phyloP scores from a whole-genome alignment of 768 basidiomycete species.

The Exidia glandulosa region DNA sequence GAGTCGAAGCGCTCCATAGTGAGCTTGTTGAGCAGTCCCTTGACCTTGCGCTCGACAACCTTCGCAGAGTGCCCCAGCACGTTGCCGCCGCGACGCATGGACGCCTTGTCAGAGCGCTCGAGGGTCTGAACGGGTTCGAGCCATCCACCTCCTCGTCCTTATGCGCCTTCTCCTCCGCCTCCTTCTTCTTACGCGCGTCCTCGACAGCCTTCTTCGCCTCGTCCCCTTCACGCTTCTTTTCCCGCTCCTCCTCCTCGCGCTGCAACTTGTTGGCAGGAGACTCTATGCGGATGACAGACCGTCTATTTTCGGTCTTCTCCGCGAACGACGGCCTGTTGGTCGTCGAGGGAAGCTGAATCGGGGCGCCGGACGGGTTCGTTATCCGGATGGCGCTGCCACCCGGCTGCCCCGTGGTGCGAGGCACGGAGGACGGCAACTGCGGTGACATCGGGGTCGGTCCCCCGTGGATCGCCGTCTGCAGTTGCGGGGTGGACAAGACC shows the following conservation, averaged over 20 bases:
- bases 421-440: constrained; percentile 27
- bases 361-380: background rate
- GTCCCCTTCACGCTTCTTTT: no score
- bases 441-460: no score
- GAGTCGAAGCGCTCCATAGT: constrained; percentile 95
- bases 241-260: no score
- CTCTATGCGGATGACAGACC: no score
- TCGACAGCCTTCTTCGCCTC: constrained; percentile 79
- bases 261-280: no score
- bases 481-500: no score
- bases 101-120: constrained; percentile 61
- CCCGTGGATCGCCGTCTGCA: no score
- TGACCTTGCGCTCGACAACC: constrained; percentile 88
- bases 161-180: constrained; percentile 30
- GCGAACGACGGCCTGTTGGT: background rate
- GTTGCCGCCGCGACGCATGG: constrained; percentile 33
- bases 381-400: background rate
- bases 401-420: background rate
- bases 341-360: background rate
- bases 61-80: constrained; percentile 53
- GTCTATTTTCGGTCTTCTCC: no score
- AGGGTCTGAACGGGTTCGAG: constrained; percentile 68
- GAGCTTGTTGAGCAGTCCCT: constrained; percentile 83
- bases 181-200: constrained; percentile 50
- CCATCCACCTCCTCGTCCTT: constrained; percentile 10